Conservation (phyloP, 1,139 yeast genomes). For the Hansenula sp. region DNA sequence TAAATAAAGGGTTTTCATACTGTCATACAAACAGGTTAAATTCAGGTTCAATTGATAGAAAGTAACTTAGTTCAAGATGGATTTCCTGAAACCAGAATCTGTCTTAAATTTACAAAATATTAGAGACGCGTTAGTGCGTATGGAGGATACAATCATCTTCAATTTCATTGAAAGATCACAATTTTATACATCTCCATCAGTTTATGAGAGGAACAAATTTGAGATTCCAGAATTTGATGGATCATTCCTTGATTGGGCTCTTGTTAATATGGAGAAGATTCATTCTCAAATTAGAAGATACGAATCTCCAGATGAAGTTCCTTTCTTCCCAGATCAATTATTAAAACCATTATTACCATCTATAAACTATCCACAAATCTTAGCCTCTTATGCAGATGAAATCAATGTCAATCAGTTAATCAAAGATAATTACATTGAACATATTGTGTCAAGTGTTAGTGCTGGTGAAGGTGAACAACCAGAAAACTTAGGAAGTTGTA, state of each 20-base stretch:
- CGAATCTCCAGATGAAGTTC: constrained; percentile 94
- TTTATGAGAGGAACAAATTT: constrained; percentile 58
- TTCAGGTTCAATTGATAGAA: not conserved
- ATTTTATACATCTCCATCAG: constrained; percentile 70
- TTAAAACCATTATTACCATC: constrained; percentile 72
- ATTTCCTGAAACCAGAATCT: constrained; percentile 77
- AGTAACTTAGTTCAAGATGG: constrained; percentile 43
- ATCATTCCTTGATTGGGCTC: constrained; percentile 82
- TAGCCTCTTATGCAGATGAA: constrained; percentile 70
- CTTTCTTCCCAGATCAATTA: constrained; percentile 75
- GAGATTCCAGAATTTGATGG: constrained; percentile 67
- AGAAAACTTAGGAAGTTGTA: constrained; percentile 86
- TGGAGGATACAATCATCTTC: constrained; percentile 96
- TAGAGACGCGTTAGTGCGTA: constrained; percentile 77
- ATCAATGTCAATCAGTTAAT: constrained; percentile 74
- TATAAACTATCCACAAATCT: constrained; percentile 69
- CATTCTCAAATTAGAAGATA: constrained; percentile 87
- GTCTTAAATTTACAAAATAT: constrained; percentile 80
- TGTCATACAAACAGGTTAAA: no score
- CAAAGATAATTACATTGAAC: constrained; percentile 58
- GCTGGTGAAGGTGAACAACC: constrained; percentile 69
- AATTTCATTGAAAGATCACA: constrained; percentile 91
- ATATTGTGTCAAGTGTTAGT: constrained; percentile 71
- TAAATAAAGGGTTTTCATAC: not conserved
- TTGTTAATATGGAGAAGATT: constrained; percentile 67